Percentiles rank a stretch among this genome's conserved stretches.
Conservation (phyloP, 805 yeast genomes). For the Huiozyma sinensis region DNA sequence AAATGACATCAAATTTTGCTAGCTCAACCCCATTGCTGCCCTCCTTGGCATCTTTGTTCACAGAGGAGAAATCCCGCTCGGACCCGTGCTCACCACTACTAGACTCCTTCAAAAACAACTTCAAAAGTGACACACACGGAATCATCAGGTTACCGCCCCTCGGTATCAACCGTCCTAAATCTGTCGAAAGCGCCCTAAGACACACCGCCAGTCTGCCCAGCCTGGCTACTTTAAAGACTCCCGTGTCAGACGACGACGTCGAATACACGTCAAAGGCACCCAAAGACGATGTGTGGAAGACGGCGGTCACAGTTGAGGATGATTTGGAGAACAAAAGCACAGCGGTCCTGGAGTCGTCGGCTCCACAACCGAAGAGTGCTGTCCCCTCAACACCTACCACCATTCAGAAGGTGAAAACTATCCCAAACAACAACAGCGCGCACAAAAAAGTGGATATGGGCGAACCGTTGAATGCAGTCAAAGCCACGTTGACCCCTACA, state of each 20-base stretch:
- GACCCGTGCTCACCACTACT: slow-evolving; percentile 17
- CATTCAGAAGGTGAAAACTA: neutral
- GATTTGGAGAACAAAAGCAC: neutral
- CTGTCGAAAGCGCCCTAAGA: slow-evolving; percentile 21
- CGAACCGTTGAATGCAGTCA: slow-evolving; percentile 27
- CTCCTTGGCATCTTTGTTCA: slow-evolving; percentile 15
- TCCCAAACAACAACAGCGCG: neutral
- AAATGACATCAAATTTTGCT: neutral
- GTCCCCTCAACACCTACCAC: neutral
- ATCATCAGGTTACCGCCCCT: slow-evolving; percentile 25
- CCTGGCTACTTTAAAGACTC: neutral
- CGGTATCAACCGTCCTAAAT: slow-evolving; percentile 12
- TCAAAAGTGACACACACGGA: slow-evolving; percentile 19
- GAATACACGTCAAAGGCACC: neutral
- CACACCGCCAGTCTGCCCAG: slow-evolving; percentile 9
- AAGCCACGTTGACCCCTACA: slow-evolving; percentile 25
- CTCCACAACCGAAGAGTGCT: too few species aligned
- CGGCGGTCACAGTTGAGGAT: neutral
- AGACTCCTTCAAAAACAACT: slow-evolving; percentile 9
- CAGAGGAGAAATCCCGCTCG: slow-evolving; percentile 4
- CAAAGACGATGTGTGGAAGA: neutral
- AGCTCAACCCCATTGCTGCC: slow-evolving; percentile 12
- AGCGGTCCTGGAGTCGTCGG: neutral
- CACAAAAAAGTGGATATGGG: slow-evolving; percentile 15
- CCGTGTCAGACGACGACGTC: neutral